Base-by-base conservation (phyloP, 2,329 filamentous ascomycete species). In the Xylariaceae sp. region DNA sequence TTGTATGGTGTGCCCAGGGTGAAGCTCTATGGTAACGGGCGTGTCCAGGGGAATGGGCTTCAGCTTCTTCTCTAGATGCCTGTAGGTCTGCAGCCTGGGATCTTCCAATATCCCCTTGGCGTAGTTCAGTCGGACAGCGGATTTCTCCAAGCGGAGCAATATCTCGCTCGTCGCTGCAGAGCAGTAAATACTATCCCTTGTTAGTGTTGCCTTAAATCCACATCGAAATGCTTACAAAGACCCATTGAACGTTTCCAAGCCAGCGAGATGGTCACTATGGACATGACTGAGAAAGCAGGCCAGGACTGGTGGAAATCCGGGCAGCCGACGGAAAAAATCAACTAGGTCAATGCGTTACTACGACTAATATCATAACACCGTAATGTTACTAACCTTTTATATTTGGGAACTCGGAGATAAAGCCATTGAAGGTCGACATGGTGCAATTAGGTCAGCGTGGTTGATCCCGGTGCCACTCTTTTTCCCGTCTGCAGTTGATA, bases 241-340 rank as follows among this genome's bases (percentile, higher is more conserved):
- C 23, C 89, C 84, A 39, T 85, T 82, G 48, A 92, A 79, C 10
- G 80, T 83, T 63, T 96, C 91, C 1, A 97, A 79, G 0, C 93
- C 92, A 29, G 81, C 81, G 1, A 97, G 81, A 72, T 97, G 93
- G 64, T 97, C 92, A 59, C 88, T 95, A 68, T 97, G 93, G 2
- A 95, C 85, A 80, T 97, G 93, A 71, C 89, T 95, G 21, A 97
- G 78, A 67, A 97, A 96, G 70, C 88, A 94, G 13, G 89, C 92
- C 50, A 94, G 73, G 0, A 91, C 89, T 3, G 88, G 81, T 13
- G 73, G 79, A 15, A 41, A 37, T 13, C 72, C 72, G 5, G 76
- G 75, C 3, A 77, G 73, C 40, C 79, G 77, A 20, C 89, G 83
- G 64, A 97, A 97, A 74, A 86, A 91, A 72, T 97, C 92, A 60